These are phyloP conservation scores for Phaeosphaeria sp. DNA, from an alignment of 2,329 filamentous ascomycete species.

Conservation along the genomic window DNA sequence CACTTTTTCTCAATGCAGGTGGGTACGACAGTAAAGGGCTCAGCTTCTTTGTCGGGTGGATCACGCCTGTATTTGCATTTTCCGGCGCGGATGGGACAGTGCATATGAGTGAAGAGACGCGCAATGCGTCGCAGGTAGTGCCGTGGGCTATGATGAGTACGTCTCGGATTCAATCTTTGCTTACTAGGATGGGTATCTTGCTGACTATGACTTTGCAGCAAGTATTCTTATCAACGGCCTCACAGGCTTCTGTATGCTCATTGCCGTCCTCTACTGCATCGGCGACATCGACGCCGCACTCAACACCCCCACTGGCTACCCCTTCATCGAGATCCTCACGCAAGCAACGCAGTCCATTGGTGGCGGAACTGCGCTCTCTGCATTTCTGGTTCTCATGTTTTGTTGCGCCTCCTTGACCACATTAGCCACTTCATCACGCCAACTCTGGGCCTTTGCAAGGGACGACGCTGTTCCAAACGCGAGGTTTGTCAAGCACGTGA, in stretches of 20 bases:
- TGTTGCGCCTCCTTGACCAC: constrained; percentile 31
- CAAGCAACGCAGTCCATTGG: constrained; percentile 21
- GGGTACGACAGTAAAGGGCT: constrained; percentile 48
- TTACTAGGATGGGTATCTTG: too few relatives aligned
- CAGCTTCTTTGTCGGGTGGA: constrained; percentile 49
- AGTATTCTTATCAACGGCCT: constrained; percentile 39
- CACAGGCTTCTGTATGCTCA: constrained; percentile 42
- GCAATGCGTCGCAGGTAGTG: neutral
- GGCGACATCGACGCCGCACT: constrained; percentile 36
- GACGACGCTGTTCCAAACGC: constrained; percentile 44
- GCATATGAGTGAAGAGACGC: constrained; percentile 27
- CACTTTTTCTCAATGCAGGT: constrained; percentile 52
- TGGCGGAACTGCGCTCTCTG: constrained; percentile 27
- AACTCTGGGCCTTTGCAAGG: constrained; percentile 32
- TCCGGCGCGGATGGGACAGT: constrained; percentile 23
- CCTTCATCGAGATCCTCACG: constrained; percentile 46
- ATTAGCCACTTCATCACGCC: constrained; percentile 31
- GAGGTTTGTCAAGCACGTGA: constrained; percentile 15
- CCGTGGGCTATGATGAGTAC: constrained; percentile 8
- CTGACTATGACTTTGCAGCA: neutral
- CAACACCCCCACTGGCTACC: constrained; percentile 39
- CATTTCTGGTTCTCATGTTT: constrained; percentile 29
- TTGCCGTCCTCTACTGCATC: constrained; percentile 47
- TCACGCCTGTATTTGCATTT: constrained; percentile 31
- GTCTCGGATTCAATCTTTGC: neutral